Percentiles rank a stretch among this genome's conserved stretches.
phyloP scores from a whole-genome alignment of 1,139 yeast species.

The Pneumocystis oryctolagi region DNA sequence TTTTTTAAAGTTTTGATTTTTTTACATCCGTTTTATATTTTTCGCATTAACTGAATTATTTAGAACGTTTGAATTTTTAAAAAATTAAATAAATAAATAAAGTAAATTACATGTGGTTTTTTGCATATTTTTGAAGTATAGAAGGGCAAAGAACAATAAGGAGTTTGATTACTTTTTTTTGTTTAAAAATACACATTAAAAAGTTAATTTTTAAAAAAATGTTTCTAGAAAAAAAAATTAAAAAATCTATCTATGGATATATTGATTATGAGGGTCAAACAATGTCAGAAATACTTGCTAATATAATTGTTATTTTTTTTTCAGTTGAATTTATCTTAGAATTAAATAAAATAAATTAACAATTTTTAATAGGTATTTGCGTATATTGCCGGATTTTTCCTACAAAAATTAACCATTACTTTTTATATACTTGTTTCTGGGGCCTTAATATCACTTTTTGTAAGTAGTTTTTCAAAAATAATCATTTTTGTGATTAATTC shows the following conservation, averaged over 20 bases:
- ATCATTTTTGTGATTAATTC: neutral
- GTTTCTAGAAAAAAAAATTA: neutral
- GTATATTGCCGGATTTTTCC: neutral
- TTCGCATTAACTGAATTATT: neutral
- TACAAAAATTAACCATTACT: neutral
- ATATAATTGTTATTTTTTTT: neutral
- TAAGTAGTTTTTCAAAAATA: neutral
- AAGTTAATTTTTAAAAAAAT: neutral
- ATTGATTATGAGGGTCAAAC: neutral
- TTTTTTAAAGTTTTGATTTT: neutral
- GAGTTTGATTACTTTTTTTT: no score
- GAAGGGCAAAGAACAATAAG: neutral
- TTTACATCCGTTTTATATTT: neutral
- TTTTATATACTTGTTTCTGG: slow-evolving; percentile 3
- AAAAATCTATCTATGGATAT: neutral
- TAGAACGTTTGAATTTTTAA: neutral
- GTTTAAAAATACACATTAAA: neutral
- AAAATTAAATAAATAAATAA: neutral
- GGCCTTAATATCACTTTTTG: slow-evolving; percentile 3
- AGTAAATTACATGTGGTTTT: neutral
- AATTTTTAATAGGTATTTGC: neutral
- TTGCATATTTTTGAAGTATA: neutral
- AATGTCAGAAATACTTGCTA: neutral
- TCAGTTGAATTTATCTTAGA: neutral
- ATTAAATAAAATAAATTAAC: neutral